phyloP scores from a whole-genome alignment of 164 flowering plant species.

The Malania oleifera region DNA sequence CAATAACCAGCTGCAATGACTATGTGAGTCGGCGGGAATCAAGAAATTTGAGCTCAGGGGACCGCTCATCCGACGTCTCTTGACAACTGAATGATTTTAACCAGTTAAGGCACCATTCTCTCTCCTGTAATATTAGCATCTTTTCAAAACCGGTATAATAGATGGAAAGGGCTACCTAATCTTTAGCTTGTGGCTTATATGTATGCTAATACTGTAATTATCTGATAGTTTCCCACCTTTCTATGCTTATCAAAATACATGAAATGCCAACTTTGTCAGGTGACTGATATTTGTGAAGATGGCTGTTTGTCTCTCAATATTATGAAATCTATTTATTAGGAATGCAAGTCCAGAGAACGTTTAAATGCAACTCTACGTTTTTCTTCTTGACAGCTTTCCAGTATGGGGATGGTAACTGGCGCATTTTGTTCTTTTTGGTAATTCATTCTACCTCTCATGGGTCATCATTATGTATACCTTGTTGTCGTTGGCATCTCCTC shows the following conservation, averaged over 20 bases:
- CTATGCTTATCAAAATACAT: constrained; percentile 14
- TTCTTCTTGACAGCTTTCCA: no score
- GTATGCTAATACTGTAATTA: constrained; percentile 37
- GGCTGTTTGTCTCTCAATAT: constrained; percentile 5
- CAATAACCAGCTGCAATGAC: constrained; percentile 51
- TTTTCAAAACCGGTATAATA: constrained; percentile 4
- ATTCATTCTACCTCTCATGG: no score
- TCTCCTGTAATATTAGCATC: constrained; percentile 26
- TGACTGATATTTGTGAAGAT: constrained; percentile 1
- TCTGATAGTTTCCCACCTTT: constrained; percentile 10
- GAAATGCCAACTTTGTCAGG: constrained; percentile 21
- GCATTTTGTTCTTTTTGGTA: no score
- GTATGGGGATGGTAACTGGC: no score
- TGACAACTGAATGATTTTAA: constrained; percentile 40
- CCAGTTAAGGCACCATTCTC: constrained; percentile 11
- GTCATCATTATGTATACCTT: no score
- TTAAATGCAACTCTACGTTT: no score
- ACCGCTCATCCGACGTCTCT: constrained; percentile 64
- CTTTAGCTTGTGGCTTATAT: constrained; percentile 21
- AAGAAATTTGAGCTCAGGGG: constrained; percentile 50
- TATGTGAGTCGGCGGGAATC: constrained; percentile 47
- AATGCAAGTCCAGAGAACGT: background rate
- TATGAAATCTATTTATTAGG: background rate
- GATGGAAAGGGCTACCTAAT: constrained; percentile 17
- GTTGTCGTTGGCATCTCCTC: no score